These are phyloP conservation scores for Nissolia schottii DNA, from an alignment of 306 rosid species.

Conservation along the genomic window DNA sequence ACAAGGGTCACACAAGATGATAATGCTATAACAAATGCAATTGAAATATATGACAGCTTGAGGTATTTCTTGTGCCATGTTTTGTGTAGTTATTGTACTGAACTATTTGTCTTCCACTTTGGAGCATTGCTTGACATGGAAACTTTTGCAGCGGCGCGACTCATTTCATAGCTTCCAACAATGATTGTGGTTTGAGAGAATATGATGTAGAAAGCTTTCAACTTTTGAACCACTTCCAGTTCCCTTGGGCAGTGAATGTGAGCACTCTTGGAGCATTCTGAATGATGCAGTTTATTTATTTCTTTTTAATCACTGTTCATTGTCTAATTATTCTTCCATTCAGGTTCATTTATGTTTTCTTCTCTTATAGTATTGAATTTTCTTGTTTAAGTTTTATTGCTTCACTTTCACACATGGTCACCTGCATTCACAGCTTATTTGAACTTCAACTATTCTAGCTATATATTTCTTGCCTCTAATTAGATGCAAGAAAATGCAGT, in stretches of 20 bases:
- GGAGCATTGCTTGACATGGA: conserved; percentile 19
- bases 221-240: conserved; percentile 63
- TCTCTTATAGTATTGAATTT: too few species aligned
- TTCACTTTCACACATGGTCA: too few species aligned
- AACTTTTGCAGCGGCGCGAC: conserved; percentile 64
- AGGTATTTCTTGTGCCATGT: conserved; percentile 41
- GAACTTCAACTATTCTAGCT: too few species aligned
- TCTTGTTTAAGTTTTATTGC: too few species aligned
- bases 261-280: conserved; percentile 30
- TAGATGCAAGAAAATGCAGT: neutral
- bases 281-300: neutral
- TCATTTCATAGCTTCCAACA: conserved; percentile 76
- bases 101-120: neutral
- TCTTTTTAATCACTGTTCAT: neutral
- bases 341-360: neutral
- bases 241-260: conserved; percentile 92
- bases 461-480: neutral
- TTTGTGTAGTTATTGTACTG: neutral
- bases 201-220: conserved; percentile 81
- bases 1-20: conserved; percentile 74
- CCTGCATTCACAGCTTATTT: too few species aligned
- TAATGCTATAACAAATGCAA: conserved; percentile 82
- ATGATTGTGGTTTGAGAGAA: conserved; percentile 73
- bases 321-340: neutral
- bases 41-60: conserved; percentile 70